Conservation (phyloP, 2,329 filamentous ascomycete genomes). For the Tolypocladium endophyticum region DNA sequence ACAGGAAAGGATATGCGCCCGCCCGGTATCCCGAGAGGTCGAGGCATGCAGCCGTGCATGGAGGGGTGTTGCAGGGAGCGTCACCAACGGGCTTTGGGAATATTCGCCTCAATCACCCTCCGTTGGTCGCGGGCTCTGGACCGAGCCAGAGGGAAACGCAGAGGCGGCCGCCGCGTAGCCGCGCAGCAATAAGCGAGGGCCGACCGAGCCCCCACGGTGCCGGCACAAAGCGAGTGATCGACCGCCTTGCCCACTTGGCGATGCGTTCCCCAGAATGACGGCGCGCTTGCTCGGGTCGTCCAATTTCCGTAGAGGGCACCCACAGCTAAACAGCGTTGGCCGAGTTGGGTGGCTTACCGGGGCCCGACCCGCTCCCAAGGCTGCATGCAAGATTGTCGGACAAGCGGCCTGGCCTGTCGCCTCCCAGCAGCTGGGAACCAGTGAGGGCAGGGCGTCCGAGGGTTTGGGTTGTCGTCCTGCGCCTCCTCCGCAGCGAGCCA, state of each 20-base stretch:
- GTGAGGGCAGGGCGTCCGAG: neutral
- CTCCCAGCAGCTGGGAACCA: neutral
- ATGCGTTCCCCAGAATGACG: neutral
- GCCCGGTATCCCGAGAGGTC: neutral
- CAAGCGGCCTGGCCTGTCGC: neutral
- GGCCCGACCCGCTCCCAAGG: neutral
- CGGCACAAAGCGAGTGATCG: neutral
- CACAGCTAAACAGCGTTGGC: neutral
- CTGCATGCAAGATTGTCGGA: neutral
- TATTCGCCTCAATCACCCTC: neutral
- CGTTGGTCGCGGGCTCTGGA: neutral
- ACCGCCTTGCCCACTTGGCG: neutral
- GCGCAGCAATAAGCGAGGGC: neutral
- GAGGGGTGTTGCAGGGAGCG: neutral
- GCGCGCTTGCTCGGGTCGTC: neutral
- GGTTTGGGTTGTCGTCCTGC: neutral
- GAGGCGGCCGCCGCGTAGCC: too few relatives aligned
- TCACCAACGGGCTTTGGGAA: neutral
- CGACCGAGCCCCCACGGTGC: neutral
- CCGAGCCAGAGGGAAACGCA: neutral
- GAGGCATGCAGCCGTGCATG: neutral
- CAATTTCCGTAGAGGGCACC: neutral
- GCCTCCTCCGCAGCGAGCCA: neutral
- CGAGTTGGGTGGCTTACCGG: neutral
- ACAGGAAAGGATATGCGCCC: neutral